phyloP scores from a whole-genome alignment of 2,329 filamentous ascomycete species.

The Ophiostoma sp. region DNA sequence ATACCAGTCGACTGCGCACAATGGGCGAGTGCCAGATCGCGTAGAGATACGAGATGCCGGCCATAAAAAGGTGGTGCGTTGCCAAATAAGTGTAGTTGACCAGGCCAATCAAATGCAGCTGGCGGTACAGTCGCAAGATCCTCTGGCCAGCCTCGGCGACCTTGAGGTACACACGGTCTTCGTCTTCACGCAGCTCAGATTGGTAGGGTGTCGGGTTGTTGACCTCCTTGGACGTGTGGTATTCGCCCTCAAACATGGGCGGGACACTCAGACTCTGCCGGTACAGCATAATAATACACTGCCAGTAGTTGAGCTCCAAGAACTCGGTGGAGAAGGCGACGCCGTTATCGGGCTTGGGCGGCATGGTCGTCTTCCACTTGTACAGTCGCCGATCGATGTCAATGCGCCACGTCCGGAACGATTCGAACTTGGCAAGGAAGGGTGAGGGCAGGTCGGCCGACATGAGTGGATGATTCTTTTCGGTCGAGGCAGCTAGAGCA shows the following conservation, averaged over 20 bases:
- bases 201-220: constrained; percentile 63
- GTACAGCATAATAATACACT: constrained; percentile 94
- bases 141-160: constrained; percentile 94
- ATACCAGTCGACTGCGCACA: constrained; percentile 80
- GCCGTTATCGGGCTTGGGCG: constrained; percentile 74
- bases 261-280: constrained; percentile 86
- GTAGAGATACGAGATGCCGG: constrained; percentile 92
- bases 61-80: constrained; percentile 96
- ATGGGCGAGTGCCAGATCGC: constrained; percentile 95
- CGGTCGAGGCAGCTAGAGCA: constrained; percentile 65
- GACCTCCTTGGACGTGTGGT: constrained; percentile 64
- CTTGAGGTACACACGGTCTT: constrained; percentile 89
- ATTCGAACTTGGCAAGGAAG: constrained; percentile 79
- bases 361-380: constrained; percentile 84
- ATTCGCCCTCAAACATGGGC: constrained; percentile 78
- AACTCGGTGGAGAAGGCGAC: constrained; percentile 90
- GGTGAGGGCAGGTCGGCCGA: constrained; percentile 78
- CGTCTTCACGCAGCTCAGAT: constrained; percentile 71
- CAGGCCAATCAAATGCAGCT: constrained; percentile 81
- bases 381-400: constrained; percentile 81
- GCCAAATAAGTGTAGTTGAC: constrained; percentile 97
- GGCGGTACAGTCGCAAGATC: constrained; percentile 85
- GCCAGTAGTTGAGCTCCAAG: constrained; percentile 95
- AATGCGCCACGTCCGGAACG: constrained; percentile 82
- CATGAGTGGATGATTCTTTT: constrained; percentile 66